A percentile compares a stretch with the other conserved stretches of the same genome.
Conservation (phyloP, 805 yeast species). For the Sugiyamaella mastotermitis region DNA sequence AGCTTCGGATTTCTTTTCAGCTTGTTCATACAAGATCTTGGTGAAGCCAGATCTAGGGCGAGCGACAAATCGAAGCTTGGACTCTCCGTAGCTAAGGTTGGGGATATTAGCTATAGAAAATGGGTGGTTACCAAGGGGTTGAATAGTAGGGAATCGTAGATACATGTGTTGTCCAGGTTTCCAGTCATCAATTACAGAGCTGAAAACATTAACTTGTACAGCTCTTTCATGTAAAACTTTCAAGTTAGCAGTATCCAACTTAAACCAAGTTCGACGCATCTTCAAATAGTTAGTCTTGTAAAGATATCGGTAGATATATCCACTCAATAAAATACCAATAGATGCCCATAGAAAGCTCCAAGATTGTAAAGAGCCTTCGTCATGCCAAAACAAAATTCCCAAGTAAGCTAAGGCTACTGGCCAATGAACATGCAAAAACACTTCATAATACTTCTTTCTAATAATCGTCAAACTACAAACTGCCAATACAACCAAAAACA, state of each 20-base stretch:
- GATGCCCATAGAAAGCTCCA: constrained; percentile 16
- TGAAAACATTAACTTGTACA: constrained; percentile 10
- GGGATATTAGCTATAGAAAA: constrained; percentile 13
- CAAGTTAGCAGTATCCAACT: constrained; percentile 10
- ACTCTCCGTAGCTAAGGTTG: neutral
- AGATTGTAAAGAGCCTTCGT: constrained; percentile 10
- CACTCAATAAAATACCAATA: constrained; percentile 13
- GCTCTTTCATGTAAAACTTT: constrained; percentile 7
- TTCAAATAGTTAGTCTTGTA: constrained; percentile 15
- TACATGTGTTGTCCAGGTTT: constrained; percentile 19
- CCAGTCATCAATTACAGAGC: constrained; percentile 11
- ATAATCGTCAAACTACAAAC: constrained; percentile 13
- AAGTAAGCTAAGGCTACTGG: constrained; percentile 16
- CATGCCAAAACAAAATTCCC: constrained; percentile 18
- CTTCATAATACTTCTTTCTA: constrained; percentile 15
- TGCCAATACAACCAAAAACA: constrained; percentile 11
- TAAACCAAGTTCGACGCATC: constrained; percentile 14
- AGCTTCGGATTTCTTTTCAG: constrained; percentile 6
- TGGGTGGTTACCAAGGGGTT: constrained; percentile 18
- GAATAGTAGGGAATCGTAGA: constrained; percentile 13
- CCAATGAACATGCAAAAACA: constrained; percentile 19
- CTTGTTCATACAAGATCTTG: constrained; percentile 9
- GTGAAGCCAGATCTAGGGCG: constrained; percentile 22
- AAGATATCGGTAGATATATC: constrained; percentile 12
- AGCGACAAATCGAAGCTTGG: constrained; percentile 35